Percentiles rank a stretch among this genome's conserved stretches.
Conservation (phyloP, 305 asterid species). For the Fraxinus sp. region DNA sequence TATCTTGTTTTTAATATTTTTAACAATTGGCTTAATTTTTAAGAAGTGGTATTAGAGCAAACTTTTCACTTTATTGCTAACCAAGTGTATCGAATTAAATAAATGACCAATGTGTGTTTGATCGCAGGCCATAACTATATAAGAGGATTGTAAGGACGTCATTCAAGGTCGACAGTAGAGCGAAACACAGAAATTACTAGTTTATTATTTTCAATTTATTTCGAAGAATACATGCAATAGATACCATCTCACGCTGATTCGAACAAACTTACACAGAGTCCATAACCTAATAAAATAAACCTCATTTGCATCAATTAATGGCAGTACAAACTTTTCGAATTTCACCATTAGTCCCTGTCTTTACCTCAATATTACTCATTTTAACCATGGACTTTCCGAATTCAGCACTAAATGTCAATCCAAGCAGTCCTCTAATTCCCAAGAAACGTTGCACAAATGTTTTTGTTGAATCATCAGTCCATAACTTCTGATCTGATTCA, state of each 20-base stretch:
- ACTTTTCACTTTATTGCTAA: too few relatives aligned
- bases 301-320: conserved; percentile 28
- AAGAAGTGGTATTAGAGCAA: too few relatives aligned
- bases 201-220: not conserved
- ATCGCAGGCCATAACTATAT: too few relatives aligned
- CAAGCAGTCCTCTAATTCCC: conserved; percentile 46
- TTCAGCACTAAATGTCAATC: conserved; percentile 44
- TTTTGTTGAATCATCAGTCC: conserved; percentile 40
- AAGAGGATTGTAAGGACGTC: too few relatives aligned
- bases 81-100: too few relatives aligned
- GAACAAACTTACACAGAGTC: not conserved
- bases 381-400: conserved; percentile 57
- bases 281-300: not conserved
- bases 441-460: conserved; percentile 47
- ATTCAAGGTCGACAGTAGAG: too few relatives aligned
- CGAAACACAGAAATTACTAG: not conserved
- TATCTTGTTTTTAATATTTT: too few relatives aligned
- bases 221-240: not conserved
- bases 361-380: conserved; percentile 52
- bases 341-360: conserved; percentile 45
- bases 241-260: not conserved
- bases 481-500: conserved; percentile 52
- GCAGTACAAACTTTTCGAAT: conserved; percentile 60
- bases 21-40: too few relatives aligned
- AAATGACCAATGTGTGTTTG: too few relatives aligned